Percentiles rank a stretch among this genome's conserved stretches.
These are phyloP conservation scores for Fereydounia khargensis DNA, from an alignment of 1,284 basidiomycete species.

Conservation along the genomic window DNA sequence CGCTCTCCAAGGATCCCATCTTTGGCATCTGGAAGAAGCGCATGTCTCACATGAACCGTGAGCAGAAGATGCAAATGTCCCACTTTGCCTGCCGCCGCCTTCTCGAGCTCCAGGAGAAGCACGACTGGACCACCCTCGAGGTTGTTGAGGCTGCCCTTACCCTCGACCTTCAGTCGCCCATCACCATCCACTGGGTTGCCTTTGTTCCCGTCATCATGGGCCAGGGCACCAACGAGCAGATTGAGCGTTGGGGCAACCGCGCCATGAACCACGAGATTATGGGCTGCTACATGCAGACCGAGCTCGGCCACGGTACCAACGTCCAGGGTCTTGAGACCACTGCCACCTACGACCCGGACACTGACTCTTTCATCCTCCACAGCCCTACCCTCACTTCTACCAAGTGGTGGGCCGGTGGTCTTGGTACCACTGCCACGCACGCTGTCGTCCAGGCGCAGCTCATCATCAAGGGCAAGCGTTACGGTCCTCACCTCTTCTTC, in stretches of 20 bases:
- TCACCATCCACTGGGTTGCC: slow-evolving; percentile 50
- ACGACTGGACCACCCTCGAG: slow-evolving; percentile 49
- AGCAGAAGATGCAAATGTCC: slow-evolving; percentile 46
- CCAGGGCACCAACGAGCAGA: slow-evolving; percentile 43
- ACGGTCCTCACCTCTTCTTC: slow-evolving; percentile 77
- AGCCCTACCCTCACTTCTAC: slow-evolving; percentile 73
- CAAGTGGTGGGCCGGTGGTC: slow-evolving; percentile 75
- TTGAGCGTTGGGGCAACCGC: slow-evolving; percentile 42
- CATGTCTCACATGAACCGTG: slow-evolving; percentile 47
- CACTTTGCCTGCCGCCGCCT: slow-evolving; percentile 47
- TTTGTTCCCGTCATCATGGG: slow-evolving; percentile 53
- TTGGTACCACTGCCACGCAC: slow-evolving; percentile 73
- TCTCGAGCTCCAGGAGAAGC: slow-evolving; percentile 36
- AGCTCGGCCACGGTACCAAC: slow-evolving; percentile 67
- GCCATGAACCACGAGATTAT: slow-evolving; percentile 54
- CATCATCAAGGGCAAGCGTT: slow-evolving; percentile 67
- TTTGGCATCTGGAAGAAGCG: slow-evolving; percentile 52
- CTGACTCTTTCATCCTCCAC: slow-evolving; percentile 71
- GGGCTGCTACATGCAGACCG: slow-evolving; percentile 57
- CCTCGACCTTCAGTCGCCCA: slow-evolving; percentile 41
- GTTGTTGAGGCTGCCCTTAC: slow-evolving; percentile 43
- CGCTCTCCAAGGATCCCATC: slow-evolving; percentile 34
- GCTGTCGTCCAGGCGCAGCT: slow-evolving; percentile 75
- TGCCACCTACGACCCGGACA: slow-evolving; percentile 70
- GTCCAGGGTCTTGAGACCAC: slow-evolving; percentile 68